These are phyloP conservation scores for Cladosporium sphaerospermum DNA, from an alignment of 2,329 filamentous ascomycete species.

Conservation along the genomic window DNA sequence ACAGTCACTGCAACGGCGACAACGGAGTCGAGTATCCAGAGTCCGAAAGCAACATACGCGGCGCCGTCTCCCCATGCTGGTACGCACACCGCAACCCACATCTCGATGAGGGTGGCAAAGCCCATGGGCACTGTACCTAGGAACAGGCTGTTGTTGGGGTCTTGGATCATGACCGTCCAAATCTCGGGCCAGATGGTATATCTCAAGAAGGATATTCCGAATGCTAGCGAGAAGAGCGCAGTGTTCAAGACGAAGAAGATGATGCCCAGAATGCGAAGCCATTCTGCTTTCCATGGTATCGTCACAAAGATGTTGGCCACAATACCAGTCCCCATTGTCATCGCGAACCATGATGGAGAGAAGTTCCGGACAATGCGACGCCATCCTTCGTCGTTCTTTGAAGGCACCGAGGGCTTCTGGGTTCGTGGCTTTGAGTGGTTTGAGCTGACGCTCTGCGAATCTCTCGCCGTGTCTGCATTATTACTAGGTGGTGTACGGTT, in stretches of 20 bases:
- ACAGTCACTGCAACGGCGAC: conserved; percentile 35
- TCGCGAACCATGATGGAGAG: conserved; percentile 27
- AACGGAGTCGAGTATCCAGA: conserved; percentile 46
- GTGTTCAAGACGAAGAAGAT: conserved; percentile 58
- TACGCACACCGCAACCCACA: conserved; percentile 25
- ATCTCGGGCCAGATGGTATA: conserved; percentile 62
- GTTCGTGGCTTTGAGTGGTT: too few relatives aligned
- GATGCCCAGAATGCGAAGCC: conserved; percentile 56
- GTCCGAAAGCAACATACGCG: conserved; percentile 40
- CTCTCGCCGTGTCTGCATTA: neutral
- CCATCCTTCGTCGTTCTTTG: conserved; percentile 20
- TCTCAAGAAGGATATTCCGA: conserved; percentile 52
- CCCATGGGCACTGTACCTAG: conserved; percentile 41
- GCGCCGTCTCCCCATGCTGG: conserved; percentile 38
- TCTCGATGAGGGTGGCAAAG: conserved; percentile 26
- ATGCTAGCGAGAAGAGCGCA: conserved; percentile 47
- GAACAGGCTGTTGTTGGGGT: conserved; percentile 63
- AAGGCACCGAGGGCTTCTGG: neutral
- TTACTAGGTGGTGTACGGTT: neutral
- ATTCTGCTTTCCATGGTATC: conserved; percentile 55
- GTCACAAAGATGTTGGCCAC: conserved; percentile 56
- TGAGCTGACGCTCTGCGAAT: too few relatives aligned
- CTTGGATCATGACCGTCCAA: conserved; percentile 59
- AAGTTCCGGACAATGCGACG: conserved; percentile 26
- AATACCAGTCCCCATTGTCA: conserved; percentile 59